phyloP scores from a whole-genome alignment of 2,329 filamentous ascomycete species.

The Cordyceps farinosa region DNA sequence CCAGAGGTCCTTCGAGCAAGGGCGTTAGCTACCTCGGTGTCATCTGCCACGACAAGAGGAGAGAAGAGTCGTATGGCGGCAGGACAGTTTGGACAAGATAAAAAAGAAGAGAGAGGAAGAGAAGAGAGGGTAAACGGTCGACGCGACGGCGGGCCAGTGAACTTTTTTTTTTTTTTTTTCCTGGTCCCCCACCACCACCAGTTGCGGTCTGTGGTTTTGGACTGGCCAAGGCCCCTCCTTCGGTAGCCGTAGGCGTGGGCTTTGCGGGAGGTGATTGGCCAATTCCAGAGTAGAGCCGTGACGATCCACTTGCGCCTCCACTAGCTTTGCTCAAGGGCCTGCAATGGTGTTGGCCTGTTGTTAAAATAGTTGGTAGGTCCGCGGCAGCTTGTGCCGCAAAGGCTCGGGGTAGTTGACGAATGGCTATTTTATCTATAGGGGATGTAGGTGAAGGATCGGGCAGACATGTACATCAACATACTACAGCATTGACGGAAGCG shows the following conservation, averaged over 20 bases:
- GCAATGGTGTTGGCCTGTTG: background rate
- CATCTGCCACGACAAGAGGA: slow-evolving; percentile 32
- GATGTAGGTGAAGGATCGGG: no score
- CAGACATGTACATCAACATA: no score
- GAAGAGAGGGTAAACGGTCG: slow-evolving; percentile 15
- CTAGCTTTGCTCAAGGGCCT: background rate
- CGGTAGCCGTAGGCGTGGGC: background rate
- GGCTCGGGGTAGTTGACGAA: background rate
- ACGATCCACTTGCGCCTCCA: background rate
- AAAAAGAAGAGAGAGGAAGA: slow-evolving; percentile 16
- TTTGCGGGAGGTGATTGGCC: slow-evolving; percentile 18
- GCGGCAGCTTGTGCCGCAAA: no score
- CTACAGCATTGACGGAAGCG: no score
- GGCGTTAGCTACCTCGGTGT: slow-evolving; percentile 37
- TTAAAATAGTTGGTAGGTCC: no score
- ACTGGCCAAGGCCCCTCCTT: slow-evolving; percentile 2
- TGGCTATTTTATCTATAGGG: background rate
- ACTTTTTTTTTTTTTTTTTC: slow-evolving; percentile 31
- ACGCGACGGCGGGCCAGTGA: slow-evolving; percentile 17
- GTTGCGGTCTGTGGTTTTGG: slow-evolving; percentile 17
- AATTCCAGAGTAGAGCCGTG: slow-evolving; percentile 9
- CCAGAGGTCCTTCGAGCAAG: slow-evolving; percentile 35
- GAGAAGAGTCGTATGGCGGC: slow-evolving; percentile 8
- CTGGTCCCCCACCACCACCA: slow-evolving; percentile 20
- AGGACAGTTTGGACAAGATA: slow-evolving; percentile 1